Evolutionary conservation across 2,329 filamentous ascomycete species (phyloP).

Genomic region (Thielaviopsis musarum): DNA sequence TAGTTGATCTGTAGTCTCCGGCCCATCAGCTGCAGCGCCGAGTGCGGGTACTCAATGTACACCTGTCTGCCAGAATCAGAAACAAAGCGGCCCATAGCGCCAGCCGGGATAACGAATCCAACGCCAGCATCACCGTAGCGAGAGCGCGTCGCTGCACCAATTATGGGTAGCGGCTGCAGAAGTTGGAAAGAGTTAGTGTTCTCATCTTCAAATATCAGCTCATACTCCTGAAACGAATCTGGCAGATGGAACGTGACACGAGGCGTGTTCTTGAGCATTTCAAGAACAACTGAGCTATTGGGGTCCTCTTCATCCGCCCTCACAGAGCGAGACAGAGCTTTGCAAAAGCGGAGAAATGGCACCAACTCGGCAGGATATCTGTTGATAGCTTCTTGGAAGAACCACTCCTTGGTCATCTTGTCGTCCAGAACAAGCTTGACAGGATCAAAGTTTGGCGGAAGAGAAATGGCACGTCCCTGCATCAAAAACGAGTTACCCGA

Average conservation of each 20-base stretch:
- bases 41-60: conserved; percentile 63
- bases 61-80: conserved; percentile 63
- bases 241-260: conserved; percentile 68
- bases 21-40: conserved; percentile 62
- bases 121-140: conserved; percentile 24
- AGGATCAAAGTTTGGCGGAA: conserved; percentile 17
- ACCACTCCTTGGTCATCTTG: conserved; percentile 29
- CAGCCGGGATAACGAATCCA: conserved; percentile 44
- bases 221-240: conserved; percentile 53
- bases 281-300: conserved; percentile 28
- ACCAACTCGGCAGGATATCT: conserved; percentile 24
- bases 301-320: conserved; percentile 4
- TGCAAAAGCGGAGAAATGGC: conserved; percentile 21
- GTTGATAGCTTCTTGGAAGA: conserved; percentile 12
- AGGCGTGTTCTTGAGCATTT: conserved; percentile 50
- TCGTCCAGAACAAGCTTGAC: conserved; percentile 33
- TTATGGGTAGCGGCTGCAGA: conserved; percentile 44
- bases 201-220: conserved; percentile 68
- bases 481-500: conserved; percentile 16
- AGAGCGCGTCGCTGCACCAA: conserved; percentile 21
- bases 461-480: neutral
- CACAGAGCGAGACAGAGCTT: conserved; percentile 20
- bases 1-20: conserved; percentile 55
- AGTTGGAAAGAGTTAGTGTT: conserved; percentile 67
- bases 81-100: conserved; percentile 55